These are phyloP conservation scores for Kentomonas sorsogonicus DNA, from an alignment of 208 protist genomes.

Conservation along the genomic window DNA sequence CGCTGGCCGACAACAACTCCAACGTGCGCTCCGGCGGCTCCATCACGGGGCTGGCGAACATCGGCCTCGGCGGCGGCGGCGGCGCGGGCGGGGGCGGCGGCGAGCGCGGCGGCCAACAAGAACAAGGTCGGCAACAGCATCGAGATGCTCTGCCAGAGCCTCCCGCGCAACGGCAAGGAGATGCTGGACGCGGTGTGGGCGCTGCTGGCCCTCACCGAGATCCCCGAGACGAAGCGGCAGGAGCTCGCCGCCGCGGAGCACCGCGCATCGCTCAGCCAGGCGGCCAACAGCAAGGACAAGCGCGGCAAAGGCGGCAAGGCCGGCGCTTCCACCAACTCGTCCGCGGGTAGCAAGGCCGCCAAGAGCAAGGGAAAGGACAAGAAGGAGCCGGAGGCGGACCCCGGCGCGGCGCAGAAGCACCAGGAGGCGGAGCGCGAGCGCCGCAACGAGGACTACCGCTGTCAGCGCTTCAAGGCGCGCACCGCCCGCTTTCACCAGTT, in stretches of 20 bases:
- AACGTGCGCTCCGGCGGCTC: too few relatives aligned
- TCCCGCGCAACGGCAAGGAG: too few relatives aligned
- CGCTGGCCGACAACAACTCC: too few relatives aligned
- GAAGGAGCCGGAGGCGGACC: background rate
- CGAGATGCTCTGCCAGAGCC: too few relatives aligned
- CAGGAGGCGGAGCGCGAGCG: background rate
- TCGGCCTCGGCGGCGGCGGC: background rate
- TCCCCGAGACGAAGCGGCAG: too few relatives aligned
- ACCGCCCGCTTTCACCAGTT: too few relatives aligned
- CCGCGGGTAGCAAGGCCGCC: background rate
- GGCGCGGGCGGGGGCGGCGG: background rate
- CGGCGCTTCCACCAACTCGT: background rate
- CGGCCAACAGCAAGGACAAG: conserved; percentile 7
- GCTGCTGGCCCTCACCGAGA: too few relatives aligned
- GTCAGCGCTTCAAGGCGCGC: too few relatives aligned
- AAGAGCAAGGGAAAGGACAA: background rate
- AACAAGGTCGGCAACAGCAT: conserved; percentile 3
- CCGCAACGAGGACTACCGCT: too few relatives aligned
- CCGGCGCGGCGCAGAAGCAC: background rate
- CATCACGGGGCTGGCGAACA: too few relatives aligned
- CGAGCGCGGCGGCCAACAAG: background rate
- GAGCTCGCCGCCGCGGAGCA: too few relatives aligned
- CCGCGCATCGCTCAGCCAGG: background rate
- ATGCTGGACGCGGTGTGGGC: background rate
- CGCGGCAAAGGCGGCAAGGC: background rate